Evolutionary conservation across 805 yeast species (phyloP).

Genomic region (Henningerozyma blattae): DNA sequence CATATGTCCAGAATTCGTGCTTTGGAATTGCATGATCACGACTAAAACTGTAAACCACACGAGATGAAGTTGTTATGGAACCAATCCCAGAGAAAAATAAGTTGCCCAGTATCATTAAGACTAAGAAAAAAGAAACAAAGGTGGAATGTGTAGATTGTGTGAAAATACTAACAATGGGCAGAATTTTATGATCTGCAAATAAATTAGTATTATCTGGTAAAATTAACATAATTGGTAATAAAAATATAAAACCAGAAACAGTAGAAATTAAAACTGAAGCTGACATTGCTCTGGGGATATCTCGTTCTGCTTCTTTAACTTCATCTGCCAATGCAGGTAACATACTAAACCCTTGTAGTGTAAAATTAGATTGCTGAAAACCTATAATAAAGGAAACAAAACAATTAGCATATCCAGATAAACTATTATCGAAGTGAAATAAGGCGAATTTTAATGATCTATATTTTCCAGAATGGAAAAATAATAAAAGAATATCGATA

Average conservation of each 20-base stretch:
- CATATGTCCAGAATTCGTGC: constrained; percentile 51
- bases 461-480: constrained; percentile 42
- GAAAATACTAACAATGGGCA: constrained; percentile 72
- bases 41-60: constrained; percentile 73
- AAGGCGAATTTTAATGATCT: constrained; percentile 49
- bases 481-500: constrained; percentile 49
- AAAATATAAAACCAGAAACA: constrained; percentile 58
- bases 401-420: constrained; percentile 62
- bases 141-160: constrained; percentile 58
- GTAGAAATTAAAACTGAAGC: constrained; percentile 53
- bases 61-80: constrained; percentile 66
- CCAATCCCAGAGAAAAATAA: constrained; percentile 69
- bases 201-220: constrained; percentile 51
- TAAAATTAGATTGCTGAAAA: constrained; percentile 65
- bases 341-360: constrained; percentile 76
- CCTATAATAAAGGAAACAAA: constrained; percentile 65
- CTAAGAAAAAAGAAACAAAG: constrained; percentile 56
- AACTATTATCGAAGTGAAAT: constrained; percentile 54
- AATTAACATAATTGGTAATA: constrained; percentile 59
- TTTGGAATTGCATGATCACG: constrained; percentile 74
- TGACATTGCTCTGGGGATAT: constrained; percentile 63
- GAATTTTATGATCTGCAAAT: constrained; percentile 40
- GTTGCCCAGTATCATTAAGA: constrained; percentile 54
- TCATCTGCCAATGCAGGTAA: constrained; percentile 75
- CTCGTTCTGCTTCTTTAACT: constrained; percentile 60